Base-by-base conservation (phyloP, 208 protist species). In the Acanthamoeba castellanii region DNA sequence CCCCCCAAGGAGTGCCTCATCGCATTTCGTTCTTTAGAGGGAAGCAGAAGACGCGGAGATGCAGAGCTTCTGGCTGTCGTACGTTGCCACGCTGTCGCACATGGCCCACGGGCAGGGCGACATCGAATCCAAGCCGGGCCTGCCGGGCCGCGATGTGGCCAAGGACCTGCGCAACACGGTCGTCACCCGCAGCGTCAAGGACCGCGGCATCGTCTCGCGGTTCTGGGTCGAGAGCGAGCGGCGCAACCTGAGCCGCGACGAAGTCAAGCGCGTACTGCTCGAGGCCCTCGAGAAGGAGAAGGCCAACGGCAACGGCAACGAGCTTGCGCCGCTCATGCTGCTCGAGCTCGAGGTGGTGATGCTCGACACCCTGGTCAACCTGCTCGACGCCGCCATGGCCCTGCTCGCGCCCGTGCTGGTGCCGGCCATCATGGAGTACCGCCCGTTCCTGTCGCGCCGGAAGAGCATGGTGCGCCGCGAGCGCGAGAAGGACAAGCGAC, bases 31-130 rank as follows among this genome's bases (percentile, higher is more conserved):
- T 45, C 70, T 57, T 84, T 55, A 81, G 78, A 55, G 78, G 13
- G 87, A 64, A 27, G 87, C 55, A 11, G 64, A 72, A 3, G 87
- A 92, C 45, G 22, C 45, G 13, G 87, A 45, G 57, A 92, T 68
- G 87, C 87, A 92, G 87, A 76, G 87, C 64, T 92, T 74, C 37
- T 92, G 87, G 87, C 87, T 92, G 0, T 64, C 87, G 42, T 72
- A 92, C 87, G 87, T 74, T 3, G 30, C 64, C 25, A 42, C 57
- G 18, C 64, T 92, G 57, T 47, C 87, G 57, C 87, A 92, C 59
- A 92, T 74, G 61, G 27, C 64, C 27, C 50, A 68, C 45, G 64
- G 32, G 27, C 55, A 72, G 32, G 61, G 64, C 87, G 64, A 37
- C 87, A 27, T 55, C 37, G 87, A 92, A 25, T 9, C 87, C 8